These are phyloP conservation scores for Cercospora nicotianae DNA, from an alignment of 2,329 filamentous ascomycete species.

Conservation along the genomic window DNA sequence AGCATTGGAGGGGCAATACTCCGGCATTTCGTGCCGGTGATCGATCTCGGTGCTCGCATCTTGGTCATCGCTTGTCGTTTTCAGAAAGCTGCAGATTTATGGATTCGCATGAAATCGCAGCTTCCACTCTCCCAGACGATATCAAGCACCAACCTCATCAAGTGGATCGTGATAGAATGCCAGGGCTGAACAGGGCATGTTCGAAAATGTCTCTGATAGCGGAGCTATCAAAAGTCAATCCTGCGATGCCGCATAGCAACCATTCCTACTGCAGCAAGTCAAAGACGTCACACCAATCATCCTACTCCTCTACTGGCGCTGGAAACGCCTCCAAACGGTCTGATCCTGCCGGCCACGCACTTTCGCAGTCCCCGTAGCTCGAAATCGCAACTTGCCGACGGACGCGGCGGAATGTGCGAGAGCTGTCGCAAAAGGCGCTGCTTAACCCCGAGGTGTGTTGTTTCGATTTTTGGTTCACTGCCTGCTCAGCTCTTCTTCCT, in stretches of 20 bases:
- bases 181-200: background rate
- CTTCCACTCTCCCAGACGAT: background rate
- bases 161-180: no score
- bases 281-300: slow-evolving; percentile 15
- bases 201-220: slow-evolving; percentile 3
- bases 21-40: background rate
- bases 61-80: background rate
- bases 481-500: background rate
- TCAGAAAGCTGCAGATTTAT: background rate
- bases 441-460: background rate
- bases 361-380: slow-evolving; percentile 9
- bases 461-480: background rate
- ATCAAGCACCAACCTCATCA: no score
- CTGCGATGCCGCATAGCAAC: slow-evolving; percentile 3
- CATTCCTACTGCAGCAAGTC: slow-evolving; percentile 13
- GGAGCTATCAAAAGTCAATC: slow-evolving; percentile 7
- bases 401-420: slow-evolving; percentile 3
- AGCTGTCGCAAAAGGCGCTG: background rate
- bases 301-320: background rate
- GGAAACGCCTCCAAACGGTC: background rate
- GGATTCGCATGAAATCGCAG: background rate
- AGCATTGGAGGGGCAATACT: background rate
- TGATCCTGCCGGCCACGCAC: slow-evolving; percentile 8
- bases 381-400: background rate
- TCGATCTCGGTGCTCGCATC: background rate